Evolutionary conservation across 129 eudicot genomes (phyloP), one percentile per base, ranked within the genome.

Genomic region (Centella asiatica): DNA sequence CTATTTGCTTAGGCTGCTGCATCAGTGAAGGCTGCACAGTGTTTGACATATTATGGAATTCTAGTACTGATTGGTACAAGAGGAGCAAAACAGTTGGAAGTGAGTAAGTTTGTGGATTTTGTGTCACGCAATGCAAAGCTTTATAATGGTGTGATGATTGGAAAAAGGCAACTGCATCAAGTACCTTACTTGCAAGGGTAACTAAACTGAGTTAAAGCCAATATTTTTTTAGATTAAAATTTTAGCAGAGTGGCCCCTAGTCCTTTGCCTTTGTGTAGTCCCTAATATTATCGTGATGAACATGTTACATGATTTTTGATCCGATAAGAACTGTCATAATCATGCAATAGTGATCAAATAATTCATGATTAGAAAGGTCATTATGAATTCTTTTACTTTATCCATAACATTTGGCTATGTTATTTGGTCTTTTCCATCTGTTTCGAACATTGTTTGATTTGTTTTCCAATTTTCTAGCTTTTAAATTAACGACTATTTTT

Each of bases 121-220:
- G 4, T 14, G 60, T 17, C 71, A 76, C 60, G 42, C 67, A 60
- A 61, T 42, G 40, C 40, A 22, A 57, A 70, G 28, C 57, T 77
- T 74, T 88, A 80, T 89, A 89, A 65, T 67, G 83, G 40, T 59
- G 66, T 67, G 64, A 65, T 46, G 65, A 63, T 24, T 68, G 79
- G 64, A 83, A 68, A 80, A 81, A 76, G 25, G 29, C 25, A 34
- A 23, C 31, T 80, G 92, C 71, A 85, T 80, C 88, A 78, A 81
- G 88, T 89, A 75, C 97, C 95, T 89, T 89, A 72, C 97, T 89
- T 89, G 95, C 64, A 65, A 66, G 73, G 67, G 60, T 74, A 78
- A 72, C 66, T 60, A 54, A 78, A 65, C 19, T 65, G 47, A 67
- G 23, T 55, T 74, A 87, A 80, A 82, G 90, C 66, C 76, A 28